Percentiles rank a stretch among this genome's conserved stretches.
Conservation (phyloP, 306 rosid genomes). For the Vigna unguiculata region DNA sequence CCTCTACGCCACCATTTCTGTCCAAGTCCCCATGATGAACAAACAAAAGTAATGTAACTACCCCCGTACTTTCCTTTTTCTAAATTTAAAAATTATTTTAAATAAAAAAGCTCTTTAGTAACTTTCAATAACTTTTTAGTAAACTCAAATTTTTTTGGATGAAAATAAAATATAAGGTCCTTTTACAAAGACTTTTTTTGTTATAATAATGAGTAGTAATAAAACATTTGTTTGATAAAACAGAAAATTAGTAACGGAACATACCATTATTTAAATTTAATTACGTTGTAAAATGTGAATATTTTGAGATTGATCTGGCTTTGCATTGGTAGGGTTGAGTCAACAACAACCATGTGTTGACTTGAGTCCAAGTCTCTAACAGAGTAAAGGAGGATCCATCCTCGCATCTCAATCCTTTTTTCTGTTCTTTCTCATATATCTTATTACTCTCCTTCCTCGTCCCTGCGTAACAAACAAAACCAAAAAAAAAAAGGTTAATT, state of each 20-base stretch:
- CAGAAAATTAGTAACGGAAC: too few relatives aligned
- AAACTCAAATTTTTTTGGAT: too few relatives aligned
- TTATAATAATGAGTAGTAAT: too few relatives aligned
- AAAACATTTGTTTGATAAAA: too few relatives aligned
- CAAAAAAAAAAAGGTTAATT: neutral
- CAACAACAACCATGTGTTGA: slow-evolving; percentile 3
- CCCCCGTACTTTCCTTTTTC: neutral
- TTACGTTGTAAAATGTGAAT: neutral
- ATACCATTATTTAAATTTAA: neutral
- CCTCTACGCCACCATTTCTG: neutral
- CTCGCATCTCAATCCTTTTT: neutral
- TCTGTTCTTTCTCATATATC: neutral
- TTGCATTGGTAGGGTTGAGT: neutral
- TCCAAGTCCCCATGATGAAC: neutral
- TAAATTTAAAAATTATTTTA: neutral
- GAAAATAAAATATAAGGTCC: too few relatives aligned
- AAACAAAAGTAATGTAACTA: neutral
- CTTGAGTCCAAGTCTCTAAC: neutral
- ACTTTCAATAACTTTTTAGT: neutral
- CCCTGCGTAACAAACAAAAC: neutral
- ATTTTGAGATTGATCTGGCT: neutral
- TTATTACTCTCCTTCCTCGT: neutral
- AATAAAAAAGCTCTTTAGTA: neutral
- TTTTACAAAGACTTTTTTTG: too few relatives aligned
- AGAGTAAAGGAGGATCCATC: neutral